Evolutionary conservation across 805 yeast species (phyloP).

Genomic region (Teunomyces panamensis): DNA sequence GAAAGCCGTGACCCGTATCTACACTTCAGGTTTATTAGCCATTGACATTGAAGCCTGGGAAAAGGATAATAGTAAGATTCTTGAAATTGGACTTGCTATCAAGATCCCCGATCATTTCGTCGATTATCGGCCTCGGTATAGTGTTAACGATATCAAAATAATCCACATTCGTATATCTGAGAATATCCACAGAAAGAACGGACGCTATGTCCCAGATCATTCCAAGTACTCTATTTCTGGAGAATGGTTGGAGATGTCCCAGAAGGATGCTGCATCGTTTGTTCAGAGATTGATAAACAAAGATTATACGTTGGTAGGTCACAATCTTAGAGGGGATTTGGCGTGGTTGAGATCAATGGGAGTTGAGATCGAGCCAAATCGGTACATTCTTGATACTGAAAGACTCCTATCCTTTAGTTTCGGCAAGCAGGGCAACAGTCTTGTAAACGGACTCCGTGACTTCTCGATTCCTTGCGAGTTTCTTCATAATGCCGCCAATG

Average conservation of each 20-base stretch:
- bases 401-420: conserved; percentile 39
- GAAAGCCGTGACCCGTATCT: background rate
- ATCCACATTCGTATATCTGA: conserved; percentile 47
- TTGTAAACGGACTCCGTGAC: conserved; percentile 45
- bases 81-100: conserved; percentile 58
- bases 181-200: conserved; percentile 41
- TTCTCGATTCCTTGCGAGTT: conserved; percentile 54
- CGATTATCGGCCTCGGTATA: too few species aligned
- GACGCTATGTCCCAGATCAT: conserved; percentile 54
- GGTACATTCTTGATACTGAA: conserved; percentile 46
- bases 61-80: conserved; percentile 35
- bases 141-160: conserved; percentile 24
- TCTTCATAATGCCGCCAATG: conserved; percentile 72
- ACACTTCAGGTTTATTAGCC: conserved; percentile 35
- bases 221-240: conserved; percentile 51
- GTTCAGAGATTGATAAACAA: conserved; percentile 37
- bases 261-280: conserved; percentile 33
- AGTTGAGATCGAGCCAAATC: conserved; percentile 40
- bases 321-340: conserved; percentile 54
- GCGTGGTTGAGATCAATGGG: conserved; percentile 48
- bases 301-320: conserved; percentile 56
- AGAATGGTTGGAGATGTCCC: conserved; percentile 39
- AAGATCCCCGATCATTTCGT: conserved; percentile 6
- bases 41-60: conserved; percentile 62
- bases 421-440: conserved; percentile 40